phyloP scores from a whole-genome alignment of 176 grass and related monocot species.

The Ananas comosus region DNA sequence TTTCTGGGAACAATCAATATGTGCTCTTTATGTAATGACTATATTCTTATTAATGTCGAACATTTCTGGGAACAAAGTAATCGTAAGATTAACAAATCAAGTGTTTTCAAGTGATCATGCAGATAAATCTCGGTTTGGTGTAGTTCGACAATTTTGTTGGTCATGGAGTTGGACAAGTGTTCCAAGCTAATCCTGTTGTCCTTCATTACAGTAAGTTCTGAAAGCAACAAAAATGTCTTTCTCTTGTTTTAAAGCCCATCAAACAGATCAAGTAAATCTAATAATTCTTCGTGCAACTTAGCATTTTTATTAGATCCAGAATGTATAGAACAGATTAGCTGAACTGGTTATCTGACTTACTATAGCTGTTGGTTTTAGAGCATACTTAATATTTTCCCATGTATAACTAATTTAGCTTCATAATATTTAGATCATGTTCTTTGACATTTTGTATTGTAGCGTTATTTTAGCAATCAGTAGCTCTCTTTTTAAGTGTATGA shows the following conservation, averaged over 20 bases:
- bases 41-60: neutral
- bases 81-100: neutral
- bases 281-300: no score
- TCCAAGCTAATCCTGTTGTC: slow-evolving; percentile 75
- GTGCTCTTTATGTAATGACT: slow-evolving; percentile 1
- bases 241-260: slow-evolving; percentile 3
- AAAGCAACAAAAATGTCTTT: neutral
- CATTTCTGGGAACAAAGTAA: neutral
- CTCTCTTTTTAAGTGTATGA: no score
- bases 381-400: no score
- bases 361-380: no score
- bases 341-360: no score
- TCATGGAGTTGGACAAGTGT: slow-evolving; percentile 82
- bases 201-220: slow-evolving; percentile 77
- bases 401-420: no score
- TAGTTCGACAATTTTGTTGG: slow-evolving; percentile 80
- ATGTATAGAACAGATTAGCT: no score
- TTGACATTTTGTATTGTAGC: no score
- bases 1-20: neutral
- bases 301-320: no score
- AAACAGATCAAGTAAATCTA: neutral
- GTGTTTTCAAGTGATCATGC: slow-evolving; percentile 54
- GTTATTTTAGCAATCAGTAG: no score
- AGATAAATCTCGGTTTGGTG: slow-evolving; percentile 70
- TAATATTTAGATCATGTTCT: no score